These are phyloP conservation scores for Xylariaceae sp. DNA, from an alignment of 2,329 filamentous ascomycete genomes.

Conservation along the genomic window DNA sequence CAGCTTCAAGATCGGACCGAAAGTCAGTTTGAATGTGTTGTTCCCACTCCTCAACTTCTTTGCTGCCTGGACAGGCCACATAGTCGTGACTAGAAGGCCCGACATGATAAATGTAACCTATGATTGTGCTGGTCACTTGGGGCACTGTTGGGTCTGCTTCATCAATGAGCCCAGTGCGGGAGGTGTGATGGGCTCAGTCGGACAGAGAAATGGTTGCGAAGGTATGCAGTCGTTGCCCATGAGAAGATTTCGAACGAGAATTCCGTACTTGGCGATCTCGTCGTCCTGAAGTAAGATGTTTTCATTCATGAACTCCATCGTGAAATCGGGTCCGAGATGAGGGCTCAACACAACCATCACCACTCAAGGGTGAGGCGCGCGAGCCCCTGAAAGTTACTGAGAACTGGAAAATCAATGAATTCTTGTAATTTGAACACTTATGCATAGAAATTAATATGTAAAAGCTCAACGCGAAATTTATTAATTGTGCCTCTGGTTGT, in stretches of 20 bases:
- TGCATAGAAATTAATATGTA: no score
- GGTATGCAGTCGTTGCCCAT: conserved; percentile 1
- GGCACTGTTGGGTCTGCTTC: not conserved
- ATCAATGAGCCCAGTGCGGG: not conserved
- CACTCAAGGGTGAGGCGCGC: no score
- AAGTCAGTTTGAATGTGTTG: conserved; percentile 5
- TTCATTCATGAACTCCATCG: conserved; percentile 23
- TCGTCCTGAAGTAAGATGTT: not conserved
- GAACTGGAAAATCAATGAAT: no score
- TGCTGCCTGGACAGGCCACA: not conserved
- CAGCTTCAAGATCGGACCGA: not conserved
- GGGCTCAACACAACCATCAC: no score
- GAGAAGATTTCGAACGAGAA: conserved; percentile 7
- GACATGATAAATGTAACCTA: conserved; percentile 7
- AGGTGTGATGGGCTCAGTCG: not conserved
- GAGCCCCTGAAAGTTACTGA: no score
- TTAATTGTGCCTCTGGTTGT: no score
- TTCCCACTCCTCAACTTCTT: conserved; percentile 7
- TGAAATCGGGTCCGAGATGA: no score
- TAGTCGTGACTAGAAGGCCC: conserved; percentile 3
- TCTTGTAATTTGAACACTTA: no score
- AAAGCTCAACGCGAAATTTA: no score
- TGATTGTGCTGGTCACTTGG: not conserved
- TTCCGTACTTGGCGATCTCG: conserved; percentile 7
- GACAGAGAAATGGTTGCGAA: conserved; percentile 4